Conservation (phyloP, 805 yeast genomes). For the Candida pseudoglaebosa region DNA sequence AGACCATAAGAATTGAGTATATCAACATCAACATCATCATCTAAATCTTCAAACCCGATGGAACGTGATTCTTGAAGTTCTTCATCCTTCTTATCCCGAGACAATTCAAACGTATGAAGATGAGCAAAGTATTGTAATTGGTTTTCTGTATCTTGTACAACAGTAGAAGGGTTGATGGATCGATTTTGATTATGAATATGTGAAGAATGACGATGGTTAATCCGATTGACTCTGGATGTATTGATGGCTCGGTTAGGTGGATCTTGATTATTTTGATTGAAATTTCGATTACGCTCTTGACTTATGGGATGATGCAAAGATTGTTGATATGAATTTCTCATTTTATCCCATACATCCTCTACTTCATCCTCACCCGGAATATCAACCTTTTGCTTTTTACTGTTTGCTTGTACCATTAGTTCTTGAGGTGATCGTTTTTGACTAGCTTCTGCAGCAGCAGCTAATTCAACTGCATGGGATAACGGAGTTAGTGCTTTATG, state of each 20-base stretch:
- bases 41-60: slow-evolving; percentile 10
- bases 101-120: slow-evolving; percentile 12
- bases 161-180: neutral
- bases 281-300: slow-evolving; percentile 5
- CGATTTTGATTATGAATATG: neutral
- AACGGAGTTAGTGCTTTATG: slow-evolving; percentile 31
- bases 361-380: slow-evolving; percentile 49
- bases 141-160: neutral
- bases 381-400: slow-evolving; percentile 9
- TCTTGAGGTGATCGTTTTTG: slow-evolving; percentile 6
- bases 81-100: slow-evolving; percentile 9
- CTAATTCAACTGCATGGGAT: slow-evolving; percentile 39
- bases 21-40: slow-evolving; percentile 35
- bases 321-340: slow-evolving; percentile 33
- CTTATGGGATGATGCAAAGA: neutral
- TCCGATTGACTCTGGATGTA: neutral
- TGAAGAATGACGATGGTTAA: neutral
- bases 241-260: slow-evolving; percentile 31
- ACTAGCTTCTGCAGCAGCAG: slow-evolving; percentile 27
- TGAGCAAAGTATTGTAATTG: slow-evolving; percentile 29
- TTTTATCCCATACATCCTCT: slow-evolving; percentile 71
- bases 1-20: slow-evolving; percentile 33
- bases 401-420: neutral
- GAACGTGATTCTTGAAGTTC: slow-evolving; percentile 6
- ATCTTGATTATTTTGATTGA: slow-evolving; percentile 49